Evolutionary conservation across 768 basidiomycete genomes (phyloP), one percentile per base, ranked within the genome.

Genomic region (Lactarius akahatsu): DNA sequence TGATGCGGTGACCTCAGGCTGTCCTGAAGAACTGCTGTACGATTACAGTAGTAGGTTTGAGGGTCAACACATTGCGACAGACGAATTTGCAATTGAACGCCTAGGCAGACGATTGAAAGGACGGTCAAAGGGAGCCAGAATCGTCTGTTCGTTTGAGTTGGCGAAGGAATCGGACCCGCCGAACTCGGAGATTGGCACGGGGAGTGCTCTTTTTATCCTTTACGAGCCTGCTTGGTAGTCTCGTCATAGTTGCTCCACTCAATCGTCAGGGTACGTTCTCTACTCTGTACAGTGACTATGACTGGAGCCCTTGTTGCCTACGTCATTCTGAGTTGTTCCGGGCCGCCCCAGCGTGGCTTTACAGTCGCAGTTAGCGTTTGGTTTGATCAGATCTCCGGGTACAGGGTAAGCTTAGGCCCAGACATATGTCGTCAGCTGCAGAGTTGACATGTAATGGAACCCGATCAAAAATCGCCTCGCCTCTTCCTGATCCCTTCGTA

Each of bases 11-110:
- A 63, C 52, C 65, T 61, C 41, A 52, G 50, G 13, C 26, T 6
- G 50, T 47, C 16, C 68, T 36, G 23, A 69, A 70, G 15, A 69
- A 50, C 40, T 26, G 52, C 62, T 40, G 45, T 59, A 65, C 63
- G 30, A 36, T 63, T 57, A n/a, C 11, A 13, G n/a, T 26, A 47
- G n/a, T 23, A 63, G 20, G 59, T 32, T 61, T 20, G 38, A 15
- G 61, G 61, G 55, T 57, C 16, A 15, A 26, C 50, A 15, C 26
- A 52, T 2, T 52, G 34, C 50, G 62, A 26, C 32, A 28, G 40
- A 32, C 38, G 28, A 55, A 58, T 60, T 52, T 50, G 34, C 41
- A 61, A 58, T 50, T n/a, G 57, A 28, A 15, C 11, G 50, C 26
- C 26, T 28, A 28, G 50, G 13, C 50, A 52, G 50, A 18, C 5